A percentile compares a stretch with the other conserved stretches of the same genome.
Evolutionary conservation across 2,329 filamentous ascomycete species (phyloP).

Genomic region (Xylaria arbuscula): DNA sequence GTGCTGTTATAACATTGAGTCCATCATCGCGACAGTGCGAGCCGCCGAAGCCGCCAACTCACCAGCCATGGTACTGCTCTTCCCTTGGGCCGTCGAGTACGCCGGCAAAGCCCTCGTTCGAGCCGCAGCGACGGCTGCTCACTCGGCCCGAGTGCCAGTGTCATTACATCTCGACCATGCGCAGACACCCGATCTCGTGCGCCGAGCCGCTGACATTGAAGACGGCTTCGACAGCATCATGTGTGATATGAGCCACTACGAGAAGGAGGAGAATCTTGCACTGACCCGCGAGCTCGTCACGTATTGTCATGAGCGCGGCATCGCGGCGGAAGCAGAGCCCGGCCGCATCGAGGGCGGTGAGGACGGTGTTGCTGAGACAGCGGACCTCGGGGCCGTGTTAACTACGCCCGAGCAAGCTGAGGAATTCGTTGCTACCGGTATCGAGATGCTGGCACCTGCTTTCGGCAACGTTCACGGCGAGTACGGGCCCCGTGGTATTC

Average conservation of each 20-base stretch:
- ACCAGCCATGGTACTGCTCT: slow-evolving; percentile 77
- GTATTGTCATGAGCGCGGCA: slow-evolving; percentile 72
- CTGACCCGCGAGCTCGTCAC: slow-evolving; percentile 71
- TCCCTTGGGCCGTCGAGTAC: slow-evolving; percentile 79
- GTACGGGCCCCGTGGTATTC: slow-evolving; percentile 63
- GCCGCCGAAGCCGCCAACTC: slow-evolving; percentile 75
- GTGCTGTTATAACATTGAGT: slow-evolving; percentile 76
- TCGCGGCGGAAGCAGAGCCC: slow-evolving; percentile 77
- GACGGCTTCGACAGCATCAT: slow-evolving; percentile 77
- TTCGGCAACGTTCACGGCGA: slow-evolving; percentile 77
- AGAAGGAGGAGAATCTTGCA: slow-evolving; percentile 75
- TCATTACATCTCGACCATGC: slow-evolving; percentile 75
- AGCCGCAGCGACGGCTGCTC: slow-evolving; percentile 66
- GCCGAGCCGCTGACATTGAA: slow-evolving; percentile 66
- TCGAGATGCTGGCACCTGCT: slow-evolving; percentile 75
- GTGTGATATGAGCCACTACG: slow-evolving; percentile 81
- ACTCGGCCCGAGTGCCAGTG: slow-evolving; percentile 68
- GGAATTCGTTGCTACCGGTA: slow-evolving; percentile 73
- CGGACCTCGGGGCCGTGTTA: slow-evolving; percentile 57
- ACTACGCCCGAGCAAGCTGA: slow-evolving; percentile 73
- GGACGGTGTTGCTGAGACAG: slow-evolving; percentile 71
- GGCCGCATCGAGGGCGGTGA: slow-evolving; percentile 75
- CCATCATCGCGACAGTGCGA: slow-evolving; percentile 74
- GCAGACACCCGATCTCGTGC: slow-evolving; percentile 71
- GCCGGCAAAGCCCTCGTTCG: slow-evolving; percentile 66